Evolutionary conservation across 2,329 filamentous ascomycete genomes (phyloP), one percentile per base, ranked within the genome.

Genomic region (Neonectria coccinea): DNA sequence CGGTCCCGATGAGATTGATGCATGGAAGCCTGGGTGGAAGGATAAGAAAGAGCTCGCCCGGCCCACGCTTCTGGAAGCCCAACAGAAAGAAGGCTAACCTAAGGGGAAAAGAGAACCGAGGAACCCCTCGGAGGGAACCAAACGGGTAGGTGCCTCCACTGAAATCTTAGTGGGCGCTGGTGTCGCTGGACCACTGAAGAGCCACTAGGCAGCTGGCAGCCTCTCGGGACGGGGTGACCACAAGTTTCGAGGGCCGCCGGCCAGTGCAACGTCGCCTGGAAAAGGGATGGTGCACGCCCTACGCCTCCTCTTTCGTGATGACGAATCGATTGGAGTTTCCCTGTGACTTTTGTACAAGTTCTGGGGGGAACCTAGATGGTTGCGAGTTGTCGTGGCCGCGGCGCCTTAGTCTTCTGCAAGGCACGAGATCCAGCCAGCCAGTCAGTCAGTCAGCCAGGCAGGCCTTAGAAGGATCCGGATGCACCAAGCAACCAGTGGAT

Each of bases 21-120:
- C 61, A 64, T 64, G 51, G 61, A 64, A 64, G 61, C 61, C 20
- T 25, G 31, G 27, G 56, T 64, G 29, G 61, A 64, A 64, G 51
- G 12, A 39, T 39, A 39, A n/a, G 10, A 25, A 25, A 25, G 25
- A 25, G 25, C 25, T 25, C 36, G n/a, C 48, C 20, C 56, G 16
- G 56, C 44, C 44, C 51, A 50, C 56, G 56, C 56, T 64, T 64
- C 61, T 64, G 51, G 56, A 59, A 59, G 51, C 31, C 47, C 29
- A 47, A 39, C 50, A 31, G 61, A 56, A 64, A 42, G 27, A 51
- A 51, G 36, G 6, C 22, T 25, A 25, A 25, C 22, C 22, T 25
- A 18, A 56, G 10, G 14, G 27, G 27, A 47, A 31, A 56, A 39
- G 41, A 57, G 45, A 55, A 41, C 29, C 42, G 29, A 22, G 44